Conservation (phyloP, 2,329 filamentous ascomycete species). For the Septoria linicola region DNA sequence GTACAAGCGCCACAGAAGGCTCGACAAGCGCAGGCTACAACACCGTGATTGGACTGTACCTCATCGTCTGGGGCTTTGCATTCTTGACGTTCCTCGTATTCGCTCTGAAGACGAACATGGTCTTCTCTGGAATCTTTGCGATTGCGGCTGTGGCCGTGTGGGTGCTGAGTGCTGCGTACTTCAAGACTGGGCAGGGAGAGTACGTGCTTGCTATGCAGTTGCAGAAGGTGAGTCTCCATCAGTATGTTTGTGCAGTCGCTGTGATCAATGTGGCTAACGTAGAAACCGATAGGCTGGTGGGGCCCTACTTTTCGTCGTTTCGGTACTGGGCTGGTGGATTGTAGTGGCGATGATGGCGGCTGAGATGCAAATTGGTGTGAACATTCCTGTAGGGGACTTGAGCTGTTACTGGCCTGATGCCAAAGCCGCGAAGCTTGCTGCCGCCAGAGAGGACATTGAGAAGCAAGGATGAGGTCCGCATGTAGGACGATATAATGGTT, state of each 20-base stretch:
- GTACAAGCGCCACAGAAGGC: constrained; percentile 45
- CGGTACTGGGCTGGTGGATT: constrained; percentile 53
- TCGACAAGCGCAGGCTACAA: constrained; percentile 49
- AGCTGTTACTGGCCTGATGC: constrained; percentile 49
- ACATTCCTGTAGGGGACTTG: constrained; percentile 53
- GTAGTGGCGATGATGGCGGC: constrained; percentile 55
- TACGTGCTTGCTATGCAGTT: constrained; percentile 44
- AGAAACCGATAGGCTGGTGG: constrained; percentile 40
- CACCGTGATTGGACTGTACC: constrained; percentile 50
- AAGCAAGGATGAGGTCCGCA: constrained; percentile 29
- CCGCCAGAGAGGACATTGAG: constrained; percentile 21
- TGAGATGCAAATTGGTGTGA: constrained; percentile 50
- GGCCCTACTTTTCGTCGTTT: constrained; percentile 48
- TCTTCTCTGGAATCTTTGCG: constrained; percentile 53
- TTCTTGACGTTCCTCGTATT: constrained; percentile 55
- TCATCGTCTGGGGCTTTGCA: constrained; percentile 55
- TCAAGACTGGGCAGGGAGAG: constrained; percentile 48
- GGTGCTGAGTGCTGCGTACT: constrained; percentile 52
- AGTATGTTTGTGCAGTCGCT: neutral
- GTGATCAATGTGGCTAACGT: too few species aligned
- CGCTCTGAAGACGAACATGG: constrained; percentile 51
- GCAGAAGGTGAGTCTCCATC: constrained; percentile 45
- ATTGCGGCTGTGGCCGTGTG: constrained; percentile 49
- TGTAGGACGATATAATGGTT: too few species aligned
- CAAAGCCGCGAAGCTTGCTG: constrained; percentile 14